Evolutionary conservation across 768 basidiomycete species (phyloP), one percentile per base, ranked within the genome.

Genomic region (Pluteus cervinus): DNA sequence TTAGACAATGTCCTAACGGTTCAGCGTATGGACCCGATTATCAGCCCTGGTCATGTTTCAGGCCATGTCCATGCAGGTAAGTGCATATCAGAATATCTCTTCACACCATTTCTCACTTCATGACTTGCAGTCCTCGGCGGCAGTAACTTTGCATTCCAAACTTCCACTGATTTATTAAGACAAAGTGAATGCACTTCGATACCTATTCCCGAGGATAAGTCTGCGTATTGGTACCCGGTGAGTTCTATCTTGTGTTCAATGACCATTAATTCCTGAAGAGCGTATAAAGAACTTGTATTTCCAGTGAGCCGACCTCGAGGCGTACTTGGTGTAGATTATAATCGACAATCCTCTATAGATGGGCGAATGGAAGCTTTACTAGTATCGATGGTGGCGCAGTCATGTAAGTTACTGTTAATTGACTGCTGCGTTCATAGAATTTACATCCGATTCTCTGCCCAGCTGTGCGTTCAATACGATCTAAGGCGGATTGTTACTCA

Each of bases 21-120:
- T 17, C 56, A 68, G 44, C 63, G 69, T 12, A 38, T 69, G n/a
- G 69, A 71, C 48, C 69, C 69, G 14, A 56, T 71, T 37, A 56
- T 70, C 30, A 60, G 42, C 48, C 64, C 65, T 14, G 66, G 66
- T 10, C 46, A 45, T 34, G 52, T 68, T 16, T 58, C 67, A 20
- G 49, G 63, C 34, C 75, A 76, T 57, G 60, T 55, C 28, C 75
- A 76, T 50, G 61, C 65, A 44, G 57, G 71, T 73, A 35, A n/a
- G n/a, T n/a, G n/a, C n/a, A n/a, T n/a, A n/a, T n/a, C n/a, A n/a
- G n/a, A n/a, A n/a, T n/a, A n/a, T n/a, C n/a, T n/a, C n/a, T n/a
- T n/a, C n/a, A n/a, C n/a, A n/a, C n/a, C n/a, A n/a, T n/a, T n/a
- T n/a, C n/a, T 18, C 17, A 26, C 16, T 24, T 20, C n/a, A 9